Conservation (phyloP, 2,329 filamentous ascomycete genomes). For the Eutypa lata region DNA sequence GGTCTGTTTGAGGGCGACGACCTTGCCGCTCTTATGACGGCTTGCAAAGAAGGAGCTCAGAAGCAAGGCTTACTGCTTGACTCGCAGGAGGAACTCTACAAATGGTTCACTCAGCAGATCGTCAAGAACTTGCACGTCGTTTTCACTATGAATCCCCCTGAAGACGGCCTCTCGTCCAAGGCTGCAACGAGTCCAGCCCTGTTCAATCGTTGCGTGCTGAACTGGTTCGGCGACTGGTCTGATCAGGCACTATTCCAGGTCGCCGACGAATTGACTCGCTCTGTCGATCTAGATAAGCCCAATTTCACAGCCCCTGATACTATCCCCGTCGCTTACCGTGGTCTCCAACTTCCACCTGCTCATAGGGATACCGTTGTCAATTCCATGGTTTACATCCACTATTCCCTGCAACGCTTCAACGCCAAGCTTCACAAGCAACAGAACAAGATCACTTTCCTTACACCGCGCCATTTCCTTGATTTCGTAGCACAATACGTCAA, state of each 20-base stretch:
- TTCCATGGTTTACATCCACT: slow-evolving; percentile 98
- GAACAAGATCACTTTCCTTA: slow-evolving; percentile 87
- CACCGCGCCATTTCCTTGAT: slow-evolving; percentile 93
- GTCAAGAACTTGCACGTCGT: slow-evolving; percentile 98
- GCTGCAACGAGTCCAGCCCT: slow-evolving; percentile 95
- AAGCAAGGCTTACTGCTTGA: slow-evolving; percentile 92
- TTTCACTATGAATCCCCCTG: slow-evolving; percentile 99
- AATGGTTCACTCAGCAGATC: slow-evolving; percentile 99
- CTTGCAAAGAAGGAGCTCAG: slow-evolving; percentile 97
- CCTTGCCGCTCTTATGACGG: slow-evolving; percentile 96
- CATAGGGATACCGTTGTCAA: slow-evolving; percentile 94
- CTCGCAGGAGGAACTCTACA: slow-evolving; percentile 98
- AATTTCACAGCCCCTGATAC: slow-evolving; percentile 85
- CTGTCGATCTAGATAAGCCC: slow-evolving; percentile 88
- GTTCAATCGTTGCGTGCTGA: slow-evolving; percentile 99
- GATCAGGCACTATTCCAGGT: slow-evolving; percentile 99
- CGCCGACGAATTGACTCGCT: slow-evolving; percentile 89
- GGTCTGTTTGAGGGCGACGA: slow-evolving; percentile 99
- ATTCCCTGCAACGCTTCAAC: slow-evolving; percentile 90
- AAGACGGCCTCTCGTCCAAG: slow-evolving; percentile 91
- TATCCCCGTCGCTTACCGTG: slow-evolving; percentile 88
- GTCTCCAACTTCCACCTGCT: slow-evolving; percentile 77
- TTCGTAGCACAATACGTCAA: slow-evolving; percentile 98
- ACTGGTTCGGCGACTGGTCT: slow-evolving; percentile 99
- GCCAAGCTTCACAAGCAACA: slow-evolving; percentile 85